Evolutionary conservation across 495 filamentous ascomycete species (phyloP).

Genomic region (Trypethelium eluteriae): DNA sequence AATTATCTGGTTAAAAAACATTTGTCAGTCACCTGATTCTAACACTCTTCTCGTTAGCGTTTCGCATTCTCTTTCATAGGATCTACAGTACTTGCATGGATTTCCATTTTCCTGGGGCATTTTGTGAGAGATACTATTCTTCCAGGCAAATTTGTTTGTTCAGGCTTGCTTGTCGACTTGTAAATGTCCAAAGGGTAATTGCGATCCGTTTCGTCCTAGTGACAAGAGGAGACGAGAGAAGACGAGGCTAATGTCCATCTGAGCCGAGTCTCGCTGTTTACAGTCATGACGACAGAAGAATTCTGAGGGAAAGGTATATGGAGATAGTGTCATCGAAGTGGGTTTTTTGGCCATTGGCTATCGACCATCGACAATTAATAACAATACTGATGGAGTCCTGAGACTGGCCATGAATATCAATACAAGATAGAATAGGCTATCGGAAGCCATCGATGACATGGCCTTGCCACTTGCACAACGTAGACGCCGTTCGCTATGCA

Average conservation of each 20-base stretch:
- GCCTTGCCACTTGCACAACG: background rate
- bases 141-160: background rate
- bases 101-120: background rate
- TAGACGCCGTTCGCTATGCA: slow-evolving; percentile 8
- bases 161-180: no score
- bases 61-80: background rate
- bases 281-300: background rate
- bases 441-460: background rate
- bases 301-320: background rate
- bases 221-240: no score
- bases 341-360: background rate
- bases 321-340: background rate
- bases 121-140: background rate
- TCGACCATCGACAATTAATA: background rate
- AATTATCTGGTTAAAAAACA: no score
- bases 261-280: no score
- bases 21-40: no score
- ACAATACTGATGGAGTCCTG: background rate
- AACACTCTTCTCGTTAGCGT: background rate
- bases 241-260: no score
- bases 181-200: no score
- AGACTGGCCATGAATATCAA: background rate
- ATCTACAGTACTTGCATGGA: background rate
- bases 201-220: no score
- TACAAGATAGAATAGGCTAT: background rate